Conservation (phyloP, 1,284 basidiomycete genomes). For the Trichosporon faecale region DNA sequence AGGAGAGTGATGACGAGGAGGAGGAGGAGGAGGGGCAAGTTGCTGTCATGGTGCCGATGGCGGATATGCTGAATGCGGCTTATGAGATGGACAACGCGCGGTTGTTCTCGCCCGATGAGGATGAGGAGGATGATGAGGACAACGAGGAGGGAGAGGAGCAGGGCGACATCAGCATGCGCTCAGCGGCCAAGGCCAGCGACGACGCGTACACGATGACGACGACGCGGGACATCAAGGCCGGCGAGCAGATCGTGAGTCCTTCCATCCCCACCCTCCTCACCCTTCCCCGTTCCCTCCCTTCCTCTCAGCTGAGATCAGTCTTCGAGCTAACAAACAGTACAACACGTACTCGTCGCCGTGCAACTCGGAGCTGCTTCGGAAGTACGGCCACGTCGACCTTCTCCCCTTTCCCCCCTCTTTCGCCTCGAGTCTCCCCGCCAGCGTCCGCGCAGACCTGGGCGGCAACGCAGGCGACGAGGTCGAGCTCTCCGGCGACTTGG, state of each 20-base stretch:
- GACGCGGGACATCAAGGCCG: constrained; percentile 59
- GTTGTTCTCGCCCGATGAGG: constrained; percentile 34
- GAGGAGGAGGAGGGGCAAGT: constrained; percentile 65
- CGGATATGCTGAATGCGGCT: constrained; percentile 88
- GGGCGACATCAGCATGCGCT: neutral
- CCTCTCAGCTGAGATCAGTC: neutral
- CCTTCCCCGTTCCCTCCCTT: neutral
- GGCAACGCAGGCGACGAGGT: constrained; percentile 86
- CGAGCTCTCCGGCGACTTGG: constrained; percentile 75
- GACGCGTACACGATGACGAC: constrained; percentile 34
- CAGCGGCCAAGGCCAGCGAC: neutral
- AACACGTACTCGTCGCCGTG: constrained; percentile 96
- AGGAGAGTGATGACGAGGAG: constrained; percentile 56
- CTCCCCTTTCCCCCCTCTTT: constrained; percentile 56
- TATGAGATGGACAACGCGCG: constrained; percentile 75
- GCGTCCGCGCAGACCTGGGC: constrained; percentile 28
- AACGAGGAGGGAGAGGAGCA: constrained; percentile 23
- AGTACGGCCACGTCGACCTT: constrained; percentile 90
- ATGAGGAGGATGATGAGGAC: constrained; percentile 19
- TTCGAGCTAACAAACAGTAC: constrained; percentile 60
- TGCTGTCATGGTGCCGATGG: constrained; percentile 93
- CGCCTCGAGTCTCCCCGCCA: constrained; percentile 44
- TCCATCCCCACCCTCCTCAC: neutral
- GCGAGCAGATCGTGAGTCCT: constrained; percentile 78
- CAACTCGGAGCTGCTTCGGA: constrained; percentile 87